Evolutionary conservation across 148 eudicot species (phyloP).

Genomic region (Silene latifolia): DNA sequence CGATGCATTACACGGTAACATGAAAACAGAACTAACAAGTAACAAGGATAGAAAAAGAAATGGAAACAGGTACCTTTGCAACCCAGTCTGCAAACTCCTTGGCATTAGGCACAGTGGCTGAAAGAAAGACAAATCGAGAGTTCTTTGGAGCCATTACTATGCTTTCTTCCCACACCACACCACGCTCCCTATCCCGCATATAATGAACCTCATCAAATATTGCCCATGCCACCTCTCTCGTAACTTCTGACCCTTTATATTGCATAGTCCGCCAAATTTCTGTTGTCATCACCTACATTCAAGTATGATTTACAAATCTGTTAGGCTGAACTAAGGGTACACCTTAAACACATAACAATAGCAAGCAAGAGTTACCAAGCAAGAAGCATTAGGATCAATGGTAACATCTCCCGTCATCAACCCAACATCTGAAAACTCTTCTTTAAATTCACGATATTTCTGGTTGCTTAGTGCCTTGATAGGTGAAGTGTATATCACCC

Average conservation of each 20-base stretch:
- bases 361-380: constrained; percentile 53
- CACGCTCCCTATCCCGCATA: constrained; percentile 98
- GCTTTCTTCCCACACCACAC: constrained; percentile 99
- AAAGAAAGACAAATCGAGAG: constrained; percentile 88
- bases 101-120: constrained; percentile 98
- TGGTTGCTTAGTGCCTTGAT: constrained; percentile 99
- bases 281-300: constrained; percentile 89
- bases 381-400: constrained; percentile 95
- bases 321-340: not conserved
- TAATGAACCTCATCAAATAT: constrained; percentile 99
- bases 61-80: constrained; percentile 60
- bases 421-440: constrained; percentile 97
- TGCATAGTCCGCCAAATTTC: constrained; percentile 99
- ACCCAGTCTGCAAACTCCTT: constrained; percentile 99
- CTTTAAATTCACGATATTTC: constrained; percentile 95
- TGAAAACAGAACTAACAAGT: not conserved
- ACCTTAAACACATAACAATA: constrained; percentile 9
- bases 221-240: constrained; percentile 93
- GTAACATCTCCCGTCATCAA: constrained; percentile 99
- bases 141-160: constrained; percentile 99
- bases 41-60: not conserved
- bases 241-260: constrained; percentile 93
- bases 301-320: constrained; percentile 6
- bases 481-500: constrained; percentile 94
- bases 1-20: not conserved